phyloP scores from a whole-genome alignment of 345 rosid genomes.

The Schrenkiella parvula region DNA sequence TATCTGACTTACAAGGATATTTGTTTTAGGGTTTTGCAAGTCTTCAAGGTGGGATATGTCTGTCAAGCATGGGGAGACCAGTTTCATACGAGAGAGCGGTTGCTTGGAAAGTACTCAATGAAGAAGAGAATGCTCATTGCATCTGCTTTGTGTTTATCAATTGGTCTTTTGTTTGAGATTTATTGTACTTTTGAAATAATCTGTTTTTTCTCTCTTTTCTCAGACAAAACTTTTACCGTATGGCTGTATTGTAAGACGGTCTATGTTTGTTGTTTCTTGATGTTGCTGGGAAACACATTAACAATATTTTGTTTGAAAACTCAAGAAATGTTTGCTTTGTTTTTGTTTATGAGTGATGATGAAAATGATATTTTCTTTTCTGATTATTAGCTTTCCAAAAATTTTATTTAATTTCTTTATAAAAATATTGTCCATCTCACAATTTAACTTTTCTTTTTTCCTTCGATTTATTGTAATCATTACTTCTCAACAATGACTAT shows the following conservation, averaged over 20 bases:
- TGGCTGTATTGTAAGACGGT: slow-evolving; percentile 4
- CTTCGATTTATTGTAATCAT: slow-evolving; percentile 15
- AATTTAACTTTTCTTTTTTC: neutral
- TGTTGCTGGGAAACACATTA: slow-evolving; percentile 3
- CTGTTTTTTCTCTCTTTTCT: neutral
- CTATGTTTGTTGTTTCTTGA: slow-evolving; percentile 19
- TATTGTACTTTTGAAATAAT: neutral
- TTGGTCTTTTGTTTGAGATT: slow-evolving; percentile 88
- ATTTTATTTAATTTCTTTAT: neutral
- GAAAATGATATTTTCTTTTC: neutral
- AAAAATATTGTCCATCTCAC: neutral
- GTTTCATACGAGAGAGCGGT: slow-evolving; percentile 95
- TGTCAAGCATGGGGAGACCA: slow-evolving; percentile 99
- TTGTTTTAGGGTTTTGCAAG: slow-evolving; percentile 71
- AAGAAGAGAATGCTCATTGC: slow-evolving; percentile 94
- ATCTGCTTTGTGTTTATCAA: slow-evolving; percentile 91
- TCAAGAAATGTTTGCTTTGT: slow-evolving; percentile 18
- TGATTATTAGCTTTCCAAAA: neutral
- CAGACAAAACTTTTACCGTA: slow-evolving; percentile 8
- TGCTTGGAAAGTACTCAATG: slow-evolving; percentile 97
- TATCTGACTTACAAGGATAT: neutral
- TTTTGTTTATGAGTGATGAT: neutral
- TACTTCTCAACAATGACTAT: neutral
- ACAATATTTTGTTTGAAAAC: slow-evolving; percentile 25
- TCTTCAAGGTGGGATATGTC: slow-evolving; percentile 88